Conservation (phyloP, 805 yeast genomes). For the Metschnikowia drakensbergensis region DNA sequence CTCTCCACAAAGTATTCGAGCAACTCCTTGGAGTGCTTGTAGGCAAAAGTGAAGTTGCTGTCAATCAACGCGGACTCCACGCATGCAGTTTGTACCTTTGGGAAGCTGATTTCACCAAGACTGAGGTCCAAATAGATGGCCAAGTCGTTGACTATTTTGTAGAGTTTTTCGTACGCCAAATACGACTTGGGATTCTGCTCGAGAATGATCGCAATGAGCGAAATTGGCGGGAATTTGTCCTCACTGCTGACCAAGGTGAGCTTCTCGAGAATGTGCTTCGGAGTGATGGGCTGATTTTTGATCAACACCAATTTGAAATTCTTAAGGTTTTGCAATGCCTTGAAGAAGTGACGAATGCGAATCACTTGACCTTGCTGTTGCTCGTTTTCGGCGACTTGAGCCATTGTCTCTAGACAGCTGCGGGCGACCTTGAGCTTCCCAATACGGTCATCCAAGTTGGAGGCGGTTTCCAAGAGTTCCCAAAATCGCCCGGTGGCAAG, state of each 20-base stretch:
- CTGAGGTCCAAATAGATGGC: constrained; percentile 34
- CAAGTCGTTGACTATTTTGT: constrained; percentile 39
- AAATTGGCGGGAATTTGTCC: constrained; percentile 12
- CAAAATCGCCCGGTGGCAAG: constrained; percentile 28
- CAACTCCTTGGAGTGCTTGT: constrained; percentile 36
- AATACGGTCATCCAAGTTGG: constrained; percentile 30
- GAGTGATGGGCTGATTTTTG: constrained; percentile 15
- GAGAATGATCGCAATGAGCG: constrained; percentile 40
- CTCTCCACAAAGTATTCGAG: constrained; percentile 24
- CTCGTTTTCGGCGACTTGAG: background rate
- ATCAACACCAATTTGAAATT: constrained; percentile 29
- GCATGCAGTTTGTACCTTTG: constrained; percentile 44
- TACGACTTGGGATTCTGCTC: constrained; percentile 56
- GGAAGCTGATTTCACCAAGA: constrained; percentile 22
- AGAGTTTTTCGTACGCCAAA: constrained; percentile 39
- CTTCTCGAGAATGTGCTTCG: constrained; percentile 14
- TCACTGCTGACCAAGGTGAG: constrained; percentile 9
- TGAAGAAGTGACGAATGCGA: constrained; percentile 32
- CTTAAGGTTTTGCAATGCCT: constrained; percentile 33
- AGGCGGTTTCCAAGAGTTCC: constrained; percentile 29
- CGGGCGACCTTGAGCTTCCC: constrained; percentile 27
- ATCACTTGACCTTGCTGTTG: constrained; percentile 17
- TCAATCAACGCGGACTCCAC: constrained; percentile 66
- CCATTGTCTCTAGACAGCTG: constrained; percentile 25
- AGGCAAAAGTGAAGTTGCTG: constrained; percentile 59